Percentiles rank a stretch among this genome's conserved stretches.
These are phyloP conservation scores for Mediolabrus comicus DNA, from an alignment of 108 stramenopile genomes.

Conservation along the genomic window DNA sequence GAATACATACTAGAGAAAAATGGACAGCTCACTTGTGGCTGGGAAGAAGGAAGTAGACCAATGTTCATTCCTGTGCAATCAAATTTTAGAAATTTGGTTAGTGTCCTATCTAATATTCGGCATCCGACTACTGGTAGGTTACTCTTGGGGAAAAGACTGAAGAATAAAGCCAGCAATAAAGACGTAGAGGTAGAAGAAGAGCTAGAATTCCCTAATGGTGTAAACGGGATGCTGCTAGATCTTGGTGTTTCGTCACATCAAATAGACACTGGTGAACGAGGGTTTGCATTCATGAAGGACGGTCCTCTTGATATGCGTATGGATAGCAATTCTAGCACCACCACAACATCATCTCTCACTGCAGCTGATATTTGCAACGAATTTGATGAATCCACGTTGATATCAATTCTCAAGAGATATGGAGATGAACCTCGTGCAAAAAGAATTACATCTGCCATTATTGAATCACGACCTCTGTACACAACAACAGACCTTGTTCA, in stretches of 20 bases:
- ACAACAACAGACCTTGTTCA: conserved; percentile 78
- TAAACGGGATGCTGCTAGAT: conserved; percentile 94
- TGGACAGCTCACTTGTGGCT: conserved; percentile 15
- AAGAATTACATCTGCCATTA: conserved; percentile 75
- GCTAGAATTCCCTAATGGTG: conserved; percentile 46
- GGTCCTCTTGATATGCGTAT: conserved; percentile 98
- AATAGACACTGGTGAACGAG: conserved; percentile 86
- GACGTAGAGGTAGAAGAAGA: conserved; percentile 10
- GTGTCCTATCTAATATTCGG: conserved; percentile 46
- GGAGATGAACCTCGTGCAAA: conserved; percentile 85
- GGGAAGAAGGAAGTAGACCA: conserved; percentile 34
- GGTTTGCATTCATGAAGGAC: conserved; percentile 91
- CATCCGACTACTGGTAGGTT: conserved; percentile 33
- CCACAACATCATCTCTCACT: conserved; percentile 45
- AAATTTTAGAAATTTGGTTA: conserved; percentile 45
- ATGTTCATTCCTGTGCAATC: conserved; percentile 65
- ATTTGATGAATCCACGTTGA: conserved; percentile 72
- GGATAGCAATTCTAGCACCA: conserved; percentile 42
- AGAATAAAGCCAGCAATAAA: conserved; percentile 2
- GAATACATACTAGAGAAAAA: conserved; percentile 47
- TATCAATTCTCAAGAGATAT: conserved; percentile 68
- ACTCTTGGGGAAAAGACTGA: conserved; percentile 22
- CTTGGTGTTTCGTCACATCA: conserved; percentile 93
- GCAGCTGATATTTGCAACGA: conserved; percentile 91
- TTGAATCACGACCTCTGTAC: conserved; percentile 64